A percentile compares a stretch with the other conserved stretches of the same genome.
Conservation (phyloP, 1,139 yeast genomes). For the Meyerozyma smithsonii region DNA sequence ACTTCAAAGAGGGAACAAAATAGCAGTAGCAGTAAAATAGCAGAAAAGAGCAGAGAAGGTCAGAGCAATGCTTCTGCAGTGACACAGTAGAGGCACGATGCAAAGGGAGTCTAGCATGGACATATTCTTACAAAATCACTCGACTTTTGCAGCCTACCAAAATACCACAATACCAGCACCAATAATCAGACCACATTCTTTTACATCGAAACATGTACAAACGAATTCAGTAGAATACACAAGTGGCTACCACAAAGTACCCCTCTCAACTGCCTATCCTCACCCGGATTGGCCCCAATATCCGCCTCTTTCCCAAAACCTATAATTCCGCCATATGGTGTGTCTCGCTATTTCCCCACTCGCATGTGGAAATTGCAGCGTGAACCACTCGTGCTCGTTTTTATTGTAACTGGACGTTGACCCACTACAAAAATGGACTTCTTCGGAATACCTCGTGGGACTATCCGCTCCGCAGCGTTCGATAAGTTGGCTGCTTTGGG, state of each 20-base stretch:
- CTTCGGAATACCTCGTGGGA: conserved; percentile 33
- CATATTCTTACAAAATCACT: too few species aligned
- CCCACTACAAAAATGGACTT: conserved; percentile 28
- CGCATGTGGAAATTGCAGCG: conserved; percentile 3
- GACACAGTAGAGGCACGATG: too few species aligned
- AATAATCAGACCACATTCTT: too few species aligned
- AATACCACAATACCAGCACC: too few species aligned
- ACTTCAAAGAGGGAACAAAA: neutral
- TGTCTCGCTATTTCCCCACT: neutral
- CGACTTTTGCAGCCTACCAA: too few species aligned
- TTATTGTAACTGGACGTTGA: neutral
- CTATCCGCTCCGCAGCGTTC: conserved; percentile 60
- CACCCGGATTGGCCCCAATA: too few species aligned
- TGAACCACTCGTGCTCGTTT: too few species aligned
- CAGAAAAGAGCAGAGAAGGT: neutral
- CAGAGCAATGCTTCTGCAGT: too few species aligned
- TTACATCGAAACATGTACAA: too few species aligned
- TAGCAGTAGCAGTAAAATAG: neutral
- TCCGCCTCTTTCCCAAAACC: neutral
- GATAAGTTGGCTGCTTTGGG: conserved; percentile 36
- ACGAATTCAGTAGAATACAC: neutral
- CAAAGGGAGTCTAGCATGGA: too few species aligned
- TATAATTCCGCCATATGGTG: neutral
- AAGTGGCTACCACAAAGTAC: neutral
- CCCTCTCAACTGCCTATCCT: too few species aligned